A percentile compares a stretch with the other conserved stretches of the same genome.
phyloP scores from a whole-genome alignment of 1,284 basidiomycete species.

The Ganoderma sp. region DNA sequence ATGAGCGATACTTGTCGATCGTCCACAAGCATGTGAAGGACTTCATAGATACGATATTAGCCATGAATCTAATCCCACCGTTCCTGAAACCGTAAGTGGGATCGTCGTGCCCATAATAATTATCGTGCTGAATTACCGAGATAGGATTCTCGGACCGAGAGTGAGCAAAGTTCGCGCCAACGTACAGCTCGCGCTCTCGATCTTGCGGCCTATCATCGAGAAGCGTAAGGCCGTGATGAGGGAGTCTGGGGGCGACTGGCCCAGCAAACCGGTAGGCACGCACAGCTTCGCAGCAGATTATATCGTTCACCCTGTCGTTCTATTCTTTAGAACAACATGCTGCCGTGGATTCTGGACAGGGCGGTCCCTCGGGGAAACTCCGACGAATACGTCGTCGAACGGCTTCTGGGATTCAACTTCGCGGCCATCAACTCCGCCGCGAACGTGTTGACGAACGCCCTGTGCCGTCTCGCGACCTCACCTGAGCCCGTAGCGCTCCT shows the following conservation, averaged over 20 bases:
- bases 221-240: not conserved
- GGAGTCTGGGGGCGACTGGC: not conserved
- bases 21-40: not conserved
- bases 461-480: conserved; percentile 49
- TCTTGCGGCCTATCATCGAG: not conserved
- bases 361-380: not conserved
- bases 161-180: not conserved
- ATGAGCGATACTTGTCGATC: not conserved
- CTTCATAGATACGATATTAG: not conserved
- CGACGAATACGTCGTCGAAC: not conserved
- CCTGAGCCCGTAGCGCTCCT: conserved; percentile 48
- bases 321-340: not conserved
- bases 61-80: not conserved
- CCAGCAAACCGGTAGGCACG: not conserved
- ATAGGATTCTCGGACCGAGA: not conserved
- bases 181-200: not conserved
- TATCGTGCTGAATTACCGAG: too few species aligned
- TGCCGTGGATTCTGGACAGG: conserved; percentile 1
- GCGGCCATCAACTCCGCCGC: conserved; percentile 24
- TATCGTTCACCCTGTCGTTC: not conserved
- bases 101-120: not conserved
- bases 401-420: not conserved
- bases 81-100: not conserved
- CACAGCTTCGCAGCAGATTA: not conserved
- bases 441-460: conserved; percentile 37